These are phyloP conservation scores for Lasiosphaeriaceae sp. DNA, from an alignment of 495 filamentous ascomycete species.

Conservation along the genomic window DNA sequence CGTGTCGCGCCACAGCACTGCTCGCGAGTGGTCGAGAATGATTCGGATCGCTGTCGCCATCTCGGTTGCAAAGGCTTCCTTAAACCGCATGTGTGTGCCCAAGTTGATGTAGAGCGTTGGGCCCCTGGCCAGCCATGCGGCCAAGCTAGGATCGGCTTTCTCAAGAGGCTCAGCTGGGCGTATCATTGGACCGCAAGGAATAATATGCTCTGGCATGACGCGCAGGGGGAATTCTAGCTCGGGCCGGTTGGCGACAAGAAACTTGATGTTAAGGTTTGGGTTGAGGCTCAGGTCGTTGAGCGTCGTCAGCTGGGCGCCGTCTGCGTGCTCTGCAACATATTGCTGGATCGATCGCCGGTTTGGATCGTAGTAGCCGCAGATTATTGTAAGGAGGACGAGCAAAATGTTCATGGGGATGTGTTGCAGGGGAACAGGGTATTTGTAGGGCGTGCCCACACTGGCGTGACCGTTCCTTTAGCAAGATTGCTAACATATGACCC, in stretches of 20 bases:
- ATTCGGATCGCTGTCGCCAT: conserved; percentile 34
- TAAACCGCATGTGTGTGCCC: conserved; percentile 28
- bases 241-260: conserved; percentile 24
- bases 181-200: conserved; percentile 50
- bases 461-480: background rate
- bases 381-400: conserved; percentile 18
- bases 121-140: conserved; percentile 27
- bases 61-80: conserved; percentile 17
- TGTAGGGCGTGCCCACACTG: conserved; percentile 16
- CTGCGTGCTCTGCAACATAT: conserved; percentile 4
- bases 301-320: conserved; percentile 16
- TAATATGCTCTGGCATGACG: conserved; percentile 38
- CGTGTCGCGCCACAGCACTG: conserved; percentile 8
- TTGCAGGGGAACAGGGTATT: conserved; percentile 12
- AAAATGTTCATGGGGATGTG: conserved; percentile 18
- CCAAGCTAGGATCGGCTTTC: conserved; percentile 29
- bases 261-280: conserved; percentile 10
- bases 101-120: conserved; percentile 41
- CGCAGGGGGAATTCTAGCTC: conserved; percentile 30
- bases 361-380: conserved; percentile 13
- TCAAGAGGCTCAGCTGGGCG: conserved; percentile 31
- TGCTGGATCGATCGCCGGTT: conserved; percentile 12
- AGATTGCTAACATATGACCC: conserved; percentile 10
- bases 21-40: conserved; percentile 19
- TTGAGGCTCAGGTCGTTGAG: conserved; percentile 20